These are phyloP conservation scores for Fraxinus cuspidata DNA, from an alignment of 257 asterid species.

Conservation along the genomic window DNA sequence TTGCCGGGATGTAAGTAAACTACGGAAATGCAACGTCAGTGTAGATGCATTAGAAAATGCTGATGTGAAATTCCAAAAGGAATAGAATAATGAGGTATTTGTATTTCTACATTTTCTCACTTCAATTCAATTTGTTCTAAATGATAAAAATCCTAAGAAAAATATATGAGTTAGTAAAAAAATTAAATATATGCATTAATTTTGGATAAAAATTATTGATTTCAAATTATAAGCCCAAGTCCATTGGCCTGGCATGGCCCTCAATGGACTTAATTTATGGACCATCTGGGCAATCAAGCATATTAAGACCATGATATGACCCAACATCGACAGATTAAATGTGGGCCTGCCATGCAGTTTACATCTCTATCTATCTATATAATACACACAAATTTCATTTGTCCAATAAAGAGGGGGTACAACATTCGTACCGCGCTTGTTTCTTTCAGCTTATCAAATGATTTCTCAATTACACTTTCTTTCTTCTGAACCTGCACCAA, in stretches of 20 bases:
- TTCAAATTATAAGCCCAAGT: not conserved
- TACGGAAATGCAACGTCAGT: too few relatives aligned
- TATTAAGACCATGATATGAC: too few relatives aligned
- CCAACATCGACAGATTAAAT: too few relatives aligned
- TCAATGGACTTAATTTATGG: too few relatives aligned
- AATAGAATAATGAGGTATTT: too few relatives aligned
- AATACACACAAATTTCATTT: not conserved
- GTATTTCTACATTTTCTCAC: too few relatives aligned
- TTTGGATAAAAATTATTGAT: not conserved
- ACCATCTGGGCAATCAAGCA: too few relatives aligned
- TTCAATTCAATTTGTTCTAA: not conserved
- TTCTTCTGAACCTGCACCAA: conserved; percentile 67
- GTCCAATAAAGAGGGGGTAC: conserved; percentile 26
- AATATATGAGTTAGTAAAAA: not conserved
- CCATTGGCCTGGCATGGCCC: not conserved
- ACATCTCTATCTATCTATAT: too few relatives aligned
- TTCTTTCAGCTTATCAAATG: conserved; percentile 86
- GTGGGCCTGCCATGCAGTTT: too few relatives aligned
- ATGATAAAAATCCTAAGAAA: not conserved
- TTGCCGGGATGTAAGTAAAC: too few relatives aligned
- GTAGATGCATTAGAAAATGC: too few relatives aligned
- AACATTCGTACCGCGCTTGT: conserved; percentile 72
- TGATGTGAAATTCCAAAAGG: too few relatives aligned
- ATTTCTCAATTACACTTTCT: conserved; percentile 67
- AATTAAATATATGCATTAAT: not conserved